Evolutionary conservation across 495 filamentous ascomycete genomes (phyloP), one percentile per base, ranked within the genome.

Genomic region (Bombardia bombarda): DNA sequence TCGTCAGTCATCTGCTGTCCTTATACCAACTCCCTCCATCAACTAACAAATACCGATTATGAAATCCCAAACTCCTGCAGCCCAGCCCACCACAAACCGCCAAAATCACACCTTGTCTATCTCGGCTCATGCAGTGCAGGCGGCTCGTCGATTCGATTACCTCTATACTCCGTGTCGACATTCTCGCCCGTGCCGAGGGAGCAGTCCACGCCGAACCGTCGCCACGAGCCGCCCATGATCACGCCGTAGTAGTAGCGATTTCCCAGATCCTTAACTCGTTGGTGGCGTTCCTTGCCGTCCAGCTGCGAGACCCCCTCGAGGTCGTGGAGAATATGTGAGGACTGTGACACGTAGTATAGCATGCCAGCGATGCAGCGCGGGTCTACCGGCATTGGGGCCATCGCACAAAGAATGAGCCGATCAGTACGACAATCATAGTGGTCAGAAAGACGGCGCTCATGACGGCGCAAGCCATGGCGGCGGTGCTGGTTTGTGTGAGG

Each of bases 301-400:
- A 60, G 32, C 32, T 17, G 33, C 17, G 59, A 55, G n/a, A 62
- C 38, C 0, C 55, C 59, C 18, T 53, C 46, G 17, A 66, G 45
- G 21, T 57, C 47, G 3, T 38, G 35, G 43, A 58, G 36, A 46
- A 61, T 49, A 13, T 28, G 42, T n/a, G n/a, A n/a, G 4, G 51
- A 55, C 36, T 53, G 42, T 12, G 54, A 52, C 0, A 66, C 58
- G 21, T 66, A 66, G 30, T 47, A 66, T 54, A 62, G 25, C 31
- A 50, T 24, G 4, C 62, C 62, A 2, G 52, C 53, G 20, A 66
- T 56, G 22, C 37, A 51, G 7, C 58, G 43, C 34, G 62, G 62
- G 23, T 63, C 60, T 14, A 57, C 56, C 1, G 62, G 62, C 60
- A 66, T 60, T 3, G 52, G 54, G 62, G 62, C 47, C 56, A 66